Conservation (phyloP, 1,284 basidiomycete genomes). For the Phellopilus nigrolimitatus region DNA sequence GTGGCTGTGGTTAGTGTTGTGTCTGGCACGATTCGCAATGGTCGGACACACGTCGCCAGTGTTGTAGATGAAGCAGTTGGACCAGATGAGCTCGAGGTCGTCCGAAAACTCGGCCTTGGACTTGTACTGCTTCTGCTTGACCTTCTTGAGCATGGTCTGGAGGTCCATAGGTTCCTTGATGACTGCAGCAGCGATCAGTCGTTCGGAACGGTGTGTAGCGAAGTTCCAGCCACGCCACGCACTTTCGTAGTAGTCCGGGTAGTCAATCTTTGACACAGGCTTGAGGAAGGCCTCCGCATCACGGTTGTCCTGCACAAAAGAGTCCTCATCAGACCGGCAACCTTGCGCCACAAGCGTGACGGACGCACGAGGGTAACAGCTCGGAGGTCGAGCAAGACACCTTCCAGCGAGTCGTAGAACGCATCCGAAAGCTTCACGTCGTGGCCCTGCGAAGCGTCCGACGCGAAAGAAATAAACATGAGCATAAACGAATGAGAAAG, state of each 20-base stretch:
- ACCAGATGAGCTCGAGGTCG: slow-evolving; percentile 96
- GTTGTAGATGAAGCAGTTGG: slow-evolving; percentile 93
- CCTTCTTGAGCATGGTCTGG: slow-evolving; percentile 86
- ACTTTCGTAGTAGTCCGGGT: slow-evolving; percentile 89
- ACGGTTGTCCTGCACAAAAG: slow-evolving; percentile 63
- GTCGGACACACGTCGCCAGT: slow-evolving; percentile 78
- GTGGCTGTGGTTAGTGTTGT: slow-evolving; percentile 1
- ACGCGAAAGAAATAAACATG: slow-evolving; percentile 20
- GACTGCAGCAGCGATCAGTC: slow-evolving; percentile 42
- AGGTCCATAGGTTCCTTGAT: slow-evolving; percentile 94
- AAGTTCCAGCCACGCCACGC: too few relatives aligned
- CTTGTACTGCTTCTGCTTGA: slow-evolving; percentile 89
- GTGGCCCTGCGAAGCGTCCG: slow-evolving; percentile 43
- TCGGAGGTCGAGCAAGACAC: slow-evolving; percentile 78
- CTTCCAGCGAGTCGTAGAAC: slow-evolving; percentile 90
- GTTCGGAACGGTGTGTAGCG: slow-evolving; percentile 2
- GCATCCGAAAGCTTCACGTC: slow-evolving; percentile 78
- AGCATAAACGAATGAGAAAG: slow-evolving; percentile 4
- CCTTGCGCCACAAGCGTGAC: slow-evolving; percentile 13
- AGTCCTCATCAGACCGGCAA: slow-evolving; percentile 17
- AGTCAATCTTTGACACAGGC: slow-evolving; percentile 82
- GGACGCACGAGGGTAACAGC: slow-evolving; percentile 67
- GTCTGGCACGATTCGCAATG: too few relatives aligned
- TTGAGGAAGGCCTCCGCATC: slow-evolving; percentile 88
- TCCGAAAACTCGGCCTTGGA: slow-evolving; percentile 90